Conservation (phyloP, 129 eudicot species). For the Tagetes erecta region DNA sequence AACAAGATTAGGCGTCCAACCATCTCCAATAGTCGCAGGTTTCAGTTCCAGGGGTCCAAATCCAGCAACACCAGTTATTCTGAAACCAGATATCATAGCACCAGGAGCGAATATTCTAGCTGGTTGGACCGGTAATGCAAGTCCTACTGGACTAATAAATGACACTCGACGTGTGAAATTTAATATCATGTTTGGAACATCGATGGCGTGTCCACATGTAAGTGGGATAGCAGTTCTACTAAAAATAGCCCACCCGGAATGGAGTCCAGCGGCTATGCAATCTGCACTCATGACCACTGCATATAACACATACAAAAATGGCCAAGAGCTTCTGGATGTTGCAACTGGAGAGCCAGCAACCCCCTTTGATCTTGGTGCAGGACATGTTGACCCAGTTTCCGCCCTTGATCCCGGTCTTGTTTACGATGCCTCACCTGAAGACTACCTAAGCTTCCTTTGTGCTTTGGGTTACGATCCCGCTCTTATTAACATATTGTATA, state of each 20-base stretch:
- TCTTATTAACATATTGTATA: background rate
- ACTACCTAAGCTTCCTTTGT: conserved; percentile 34
- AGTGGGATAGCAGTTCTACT: conserved; percentile 72
- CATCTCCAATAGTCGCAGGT: conserved; percentile 68
- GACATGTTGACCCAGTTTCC: conserved; percentile 37
- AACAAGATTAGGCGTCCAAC: conserved; percentile 62
- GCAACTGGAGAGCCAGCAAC: conserved; percentile 55
- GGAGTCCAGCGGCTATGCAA: conserved; percentile 83
- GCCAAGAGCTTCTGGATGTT: conserved; percentile 41
- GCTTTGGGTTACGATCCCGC: conserved; percentile 40
- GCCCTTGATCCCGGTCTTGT: conserved; percentile 38
- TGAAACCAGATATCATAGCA: conserved; percentile 81
- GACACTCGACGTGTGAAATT: conserved; percentile 60
- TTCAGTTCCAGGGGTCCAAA: conserved; percentile 81
- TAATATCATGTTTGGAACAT: conserved; percentile 70
- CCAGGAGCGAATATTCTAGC: conserved; percentile 84
- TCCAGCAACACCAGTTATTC: conserved; percentile 51
- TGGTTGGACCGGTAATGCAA: conserved; percentile 55
- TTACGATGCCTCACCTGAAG: conserved; percentile 20
- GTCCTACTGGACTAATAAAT: conserved; percentile 48
- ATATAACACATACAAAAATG: conserved; percentile 57
- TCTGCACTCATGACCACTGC: conserved; percentile 91
- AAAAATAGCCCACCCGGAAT: conserved; percentile 68
- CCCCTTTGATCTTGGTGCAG: conserved; percentile 32
- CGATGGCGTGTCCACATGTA: conserved; percentile 81